These are phyloP conservation scores for Erythrophleum fordii DNA, from an alignment of 306 rosid species.

Conservation along the genomic window DNA sequence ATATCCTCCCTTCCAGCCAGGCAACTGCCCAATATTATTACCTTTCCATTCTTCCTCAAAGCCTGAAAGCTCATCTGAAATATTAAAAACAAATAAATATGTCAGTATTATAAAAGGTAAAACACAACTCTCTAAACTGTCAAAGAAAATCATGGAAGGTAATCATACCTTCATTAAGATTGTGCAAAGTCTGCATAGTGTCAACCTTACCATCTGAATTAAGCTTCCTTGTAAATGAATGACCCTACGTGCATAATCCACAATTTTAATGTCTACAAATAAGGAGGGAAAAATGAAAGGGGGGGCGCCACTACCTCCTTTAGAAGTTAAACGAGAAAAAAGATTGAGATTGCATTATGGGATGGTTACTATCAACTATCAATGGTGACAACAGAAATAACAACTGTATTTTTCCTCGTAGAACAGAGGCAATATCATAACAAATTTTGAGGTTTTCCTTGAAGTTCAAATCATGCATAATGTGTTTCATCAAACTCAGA, in stretches of 20 bases:
- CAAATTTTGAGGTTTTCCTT: neutral
- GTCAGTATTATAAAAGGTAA: neutral
- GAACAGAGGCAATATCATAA: neutral
- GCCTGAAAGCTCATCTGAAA: slow-evolving; percentile 71
- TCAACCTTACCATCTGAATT: slow-evolving; percentile 75
- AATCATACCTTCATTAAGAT: slow-evolving; percentile 74
- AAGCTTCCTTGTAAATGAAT: slow-evolving; percentile 79
- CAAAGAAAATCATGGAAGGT: neutral
- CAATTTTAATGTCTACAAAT: slow-evolving; percentile 6
- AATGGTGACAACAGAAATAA: neutral
- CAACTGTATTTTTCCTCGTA: neutral
- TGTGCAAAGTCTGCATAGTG: slow-evolving; percentile 71
- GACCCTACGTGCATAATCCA: slow-evolving; percentile 62
- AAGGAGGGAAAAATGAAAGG: neutral
- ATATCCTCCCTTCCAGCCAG: slow-evolving; percentile 44
- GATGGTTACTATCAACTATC: neutral
- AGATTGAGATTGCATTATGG: neutral
- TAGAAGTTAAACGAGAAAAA: neutral
- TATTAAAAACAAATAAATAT: neutral
- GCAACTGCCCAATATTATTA: slow-evolving; percentile 47
- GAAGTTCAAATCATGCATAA: neutral
- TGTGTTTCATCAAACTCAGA: neutral
- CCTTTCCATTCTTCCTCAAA: slow-evolving; percentile 82
- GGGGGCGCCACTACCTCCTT: neutral
- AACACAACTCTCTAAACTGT: neutral